Evolutionary conservation across 1,139 yeast genomes (phyloP).

Genomic region (Geotrichum bryndzae): DNA sequence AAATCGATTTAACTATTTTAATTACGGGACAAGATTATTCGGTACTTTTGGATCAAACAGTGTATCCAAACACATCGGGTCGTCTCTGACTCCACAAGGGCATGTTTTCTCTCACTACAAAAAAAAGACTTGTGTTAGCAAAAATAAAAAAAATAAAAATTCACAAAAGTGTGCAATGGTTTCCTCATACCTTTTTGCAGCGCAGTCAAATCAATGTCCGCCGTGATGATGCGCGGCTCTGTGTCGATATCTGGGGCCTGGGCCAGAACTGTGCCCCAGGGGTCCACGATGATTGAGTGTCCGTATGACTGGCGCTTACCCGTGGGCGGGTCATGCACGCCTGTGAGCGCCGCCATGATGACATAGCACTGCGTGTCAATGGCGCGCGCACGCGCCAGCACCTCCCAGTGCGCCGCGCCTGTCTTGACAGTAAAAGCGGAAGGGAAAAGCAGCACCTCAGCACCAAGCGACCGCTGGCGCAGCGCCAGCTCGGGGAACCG

Average conservation of each 20-base stretch:
- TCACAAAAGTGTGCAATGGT: neutral
- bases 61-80: slow-evolving; percentile 44
- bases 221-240: slow-evolving; percentile 53
- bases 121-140: neutral
- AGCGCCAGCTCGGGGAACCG: slow-evolving; percentile 81
- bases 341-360: slow-evolving; percentile 87
- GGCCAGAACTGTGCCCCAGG: slow-evolving; percentile 80
- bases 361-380: slow-evolving; percentile 84
- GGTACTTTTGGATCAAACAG: neutral
- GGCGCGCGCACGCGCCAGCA: slow-evolving; percentile 74
- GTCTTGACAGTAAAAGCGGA: slow-evolving; percentile 90
- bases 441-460: slow-evolving; percentile 73
- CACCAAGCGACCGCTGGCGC: slow-evolving; percentile 61
- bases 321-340: slow-evolving; percentile 50
- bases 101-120: slow-evolving; percentile 55
- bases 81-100: slow-evolving; percentile 71
- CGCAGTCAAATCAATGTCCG: slow-evolving; percentile 58
- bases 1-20: neutral
- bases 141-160: neutral
- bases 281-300: slow-evolving; percentile 77
- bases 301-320: slow-evolving; percentile 63
- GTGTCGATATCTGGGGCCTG: slow-evolving; percentile 48
- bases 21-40: too few relatives aligned
- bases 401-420: slow-evolving; percentile 87
- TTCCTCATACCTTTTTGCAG: slow-evolving; percentile 45